phyloP scores from a whole-genome alignment of 768 basidiomycete genomes.

The Tylopilus sp. region DNA sequence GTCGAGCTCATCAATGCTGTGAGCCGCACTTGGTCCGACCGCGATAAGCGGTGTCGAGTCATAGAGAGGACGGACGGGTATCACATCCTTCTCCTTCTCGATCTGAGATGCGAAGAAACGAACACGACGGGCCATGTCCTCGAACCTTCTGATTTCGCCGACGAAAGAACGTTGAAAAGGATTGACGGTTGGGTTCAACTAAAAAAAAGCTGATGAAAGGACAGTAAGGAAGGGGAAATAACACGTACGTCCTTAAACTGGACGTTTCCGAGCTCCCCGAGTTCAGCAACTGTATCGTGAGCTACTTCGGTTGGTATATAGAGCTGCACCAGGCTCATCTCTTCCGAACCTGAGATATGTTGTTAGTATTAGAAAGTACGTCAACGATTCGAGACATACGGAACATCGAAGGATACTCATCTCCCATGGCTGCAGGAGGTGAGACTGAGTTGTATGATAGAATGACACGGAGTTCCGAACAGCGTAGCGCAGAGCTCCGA shows the following conservation, averaged over 20 bases:
- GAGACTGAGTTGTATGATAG: background rate
- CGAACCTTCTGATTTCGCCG: constrained; percentile 89
- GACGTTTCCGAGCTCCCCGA: constrained; percentile 92
- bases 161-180: constrained; percentile 99
- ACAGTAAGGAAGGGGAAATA: background rate
- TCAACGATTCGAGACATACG: constrained; percentile 41
- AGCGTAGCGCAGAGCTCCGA: background rate
- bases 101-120: constrained; percentile 89
- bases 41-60: constrained; percentile 87
- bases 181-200: constrained; percentile 94
- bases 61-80: constrained; percentile 80
- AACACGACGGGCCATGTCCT: constrained; percentile 93
- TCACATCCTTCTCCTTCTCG: constrained; percentile 75
- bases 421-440: constrained; percentile 47
- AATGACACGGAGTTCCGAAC: background rate
- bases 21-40: constrained; percentile 88
- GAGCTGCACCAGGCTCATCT: constrained; percentile 97
- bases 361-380: constrained; percentile 3
- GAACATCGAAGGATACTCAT: constrained; percentile 81
- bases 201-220: constrained; percentile 9
- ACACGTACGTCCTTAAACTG: constrained; percentile 94
- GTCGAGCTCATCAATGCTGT: constrained; percentile 92
- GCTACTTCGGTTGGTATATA: constrained; percentile 97
- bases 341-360: constrained; percentile 73
- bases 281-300: constrained; percentile 92